Evolutionary conservation across 257 asterid species (phyloP).

Genomic region (Nyctanthes arbortristis): DNA sequence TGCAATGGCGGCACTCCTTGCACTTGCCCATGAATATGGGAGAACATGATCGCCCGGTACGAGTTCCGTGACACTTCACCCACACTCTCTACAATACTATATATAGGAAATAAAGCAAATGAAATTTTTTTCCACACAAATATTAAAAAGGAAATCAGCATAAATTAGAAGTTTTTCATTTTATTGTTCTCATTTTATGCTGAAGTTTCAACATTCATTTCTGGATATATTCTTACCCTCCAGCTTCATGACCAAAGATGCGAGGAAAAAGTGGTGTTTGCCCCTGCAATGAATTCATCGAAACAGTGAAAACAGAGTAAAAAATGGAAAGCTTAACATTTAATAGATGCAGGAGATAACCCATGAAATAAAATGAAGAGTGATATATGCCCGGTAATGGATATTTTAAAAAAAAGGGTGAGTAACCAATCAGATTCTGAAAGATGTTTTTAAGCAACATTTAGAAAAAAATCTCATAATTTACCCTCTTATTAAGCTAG

Average conservation of each 20-base stretch:
- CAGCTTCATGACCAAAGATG: constrained; percentile 80
- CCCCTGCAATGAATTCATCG: constrained; percentile 36
- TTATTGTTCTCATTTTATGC: too few species aligned
- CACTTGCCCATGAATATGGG: constrained; percentile 92
- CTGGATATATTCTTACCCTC: constrained; percentile 51
- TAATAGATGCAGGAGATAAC: background rate
- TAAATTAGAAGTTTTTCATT: too few species aligned
- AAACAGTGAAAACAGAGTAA: background rate
- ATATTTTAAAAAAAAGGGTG: too few species aligned
- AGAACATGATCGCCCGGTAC: constrained; percentile 77
- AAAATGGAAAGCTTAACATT: background rate
- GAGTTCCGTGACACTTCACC: constrained; percentile 79
- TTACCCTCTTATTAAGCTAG: too few species aligned
- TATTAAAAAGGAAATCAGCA: too few species aligned
- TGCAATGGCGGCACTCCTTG: constrained; percentile 69
- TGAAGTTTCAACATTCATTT: background rate
- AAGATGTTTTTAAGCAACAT: too few species aligned
- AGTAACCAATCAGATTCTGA: too few species aligned
- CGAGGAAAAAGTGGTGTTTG: constrained; percentile 79
- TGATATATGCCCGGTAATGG: too few species aligned
- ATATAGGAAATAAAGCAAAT: background rate
- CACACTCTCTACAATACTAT: constrained; percentile 77
- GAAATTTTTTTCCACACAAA: too few species aligned
- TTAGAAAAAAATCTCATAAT: too few species aligned
- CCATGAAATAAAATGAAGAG: background rate